A percentile compares a stretch with the other conserved stretches of the same genome.
Conservation (phyloP, 768 basidiomycete species). For the Amanita rimosa region DNA sequence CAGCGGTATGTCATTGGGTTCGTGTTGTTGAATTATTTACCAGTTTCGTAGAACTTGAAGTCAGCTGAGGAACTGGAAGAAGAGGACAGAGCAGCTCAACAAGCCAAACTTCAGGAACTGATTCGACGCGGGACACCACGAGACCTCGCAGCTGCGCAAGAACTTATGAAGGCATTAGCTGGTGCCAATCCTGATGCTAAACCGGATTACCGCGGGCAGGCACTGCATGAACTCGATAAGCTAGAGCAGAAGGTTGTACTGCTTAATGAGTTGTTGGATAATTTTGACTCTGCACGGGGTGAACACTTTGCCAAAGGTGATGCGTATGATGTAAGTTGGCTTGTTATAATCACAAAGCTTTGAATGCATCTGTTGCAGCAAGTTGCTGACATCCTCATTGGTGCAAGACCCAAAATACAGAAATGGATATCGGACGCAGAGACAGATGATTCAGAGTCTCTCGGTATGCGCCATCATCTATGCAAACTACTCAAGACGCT, state of each 20-base stretch:
- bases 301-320: constrained; percentile 85
- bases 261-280: constrained; percentile 96
- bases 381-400: constrained; percentile 72
- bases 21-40: background rate
- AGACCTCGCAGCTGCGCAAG: constrained; percentile 91
- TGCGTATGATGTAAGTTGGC: constrained; percentile 70
- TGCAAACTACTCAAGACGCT: background rate
- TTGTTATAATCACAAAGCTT: background rate
- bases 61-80: constrained; percentile 92
- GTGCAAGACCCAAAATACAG: constrained; percentile 88
- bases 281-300: constrained; percentile 58
- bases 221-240: constrained; percentile 83
- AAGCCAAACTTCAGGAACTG: constrained; percentile 96
- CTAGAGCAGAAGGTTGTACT: constrained; percentile 91
- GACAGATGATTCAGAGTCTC: constrained; percentile 77
- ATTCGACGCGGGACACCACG: constrained; percentile 93
- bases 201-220: constrained; percentile 88
- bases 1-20: constrained; percentile 27
- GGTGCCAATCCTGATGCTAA: constrained; percentile 93
- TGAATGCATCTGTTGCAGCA: constrained; percentile 38
- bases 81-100: constrained; percentile 91
- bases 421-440: constrained; percentile 97
- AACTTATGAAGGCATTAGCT: constrained; percentile 91
- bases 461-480: constrained; percentile 41
- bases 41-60: constrained; percentile 61